phyloP scores from a whole-genome alignment of 2,329 filamentous ascomycete genomes.

The Exophiala calicioides region DNA sequence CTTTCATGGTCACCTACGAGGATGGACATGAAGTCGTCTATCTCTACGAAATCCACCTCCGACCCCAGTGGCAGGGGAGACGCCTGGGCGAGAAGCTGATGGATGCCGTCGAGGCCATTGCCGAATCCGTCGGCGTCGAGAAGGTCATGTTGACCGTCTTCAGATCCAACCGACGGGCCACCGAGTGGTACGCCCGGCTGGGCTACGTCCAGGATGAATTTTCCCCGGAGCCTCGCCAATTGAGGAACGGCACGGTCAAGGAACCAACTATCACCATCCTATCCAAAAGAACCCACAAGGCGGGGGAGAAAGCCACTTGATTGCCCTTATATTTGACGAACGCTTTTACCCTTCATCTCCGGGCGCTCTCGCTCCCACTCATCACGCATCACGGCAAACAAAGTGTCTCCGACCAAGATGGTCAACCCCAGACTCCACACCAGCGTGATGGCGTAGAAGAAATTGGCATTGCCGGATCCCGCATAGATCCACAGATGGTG shows the following conservation, averaged over 20 bases:
- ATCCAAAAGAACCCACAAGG: conserved; percentile 45
- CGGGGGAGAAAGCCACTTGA: no score
- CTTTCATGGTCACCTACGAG: conserved; percentile 60
- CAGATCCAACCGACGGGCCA: conserved; percentile 50
- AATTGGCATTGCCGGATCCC: conserved; percentile 96
- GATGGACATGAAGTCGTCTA: conserved; percentile 60
- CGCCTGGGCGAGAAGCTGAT: conserved; percentile 57
- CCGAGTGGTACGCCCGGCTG: conserved; percentile 51
- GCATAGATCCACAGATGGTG: conserved; percentile 98
- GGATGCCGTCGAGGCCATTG: conserved; percentile 50
- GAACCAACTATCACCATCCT: conserved; percentile 56
- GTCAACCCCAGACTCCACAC: conserved; percentile 94
- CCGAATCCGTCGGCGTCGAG: conserved; percentile 46
- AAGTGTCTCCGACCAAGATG: conserved; percentile 79
- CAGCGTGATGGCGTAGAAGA: conserved; percentile 98
- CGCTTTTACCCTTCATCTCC: conserved; percentile 84
- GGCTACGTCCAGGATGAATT: conserved; percentile 56
- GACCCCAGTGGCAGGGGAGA: conserved; percentile 44
- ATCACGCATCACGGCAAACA: conserved; percentile 86
- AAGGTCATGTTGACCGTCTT: conserved; percentile 66
- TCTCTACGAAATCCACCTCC: conserved; percentile 64
- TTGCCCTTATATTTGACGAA: conserved; percentile 70
- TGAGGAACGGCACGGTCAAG: conserved; percentile 52
- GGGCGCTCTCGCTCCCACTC: conserved; percentile 93
- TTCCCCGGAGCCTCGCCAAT: conserved; percentile 51